Evolutionary conservation across 139 green algal species (phyloP), one percentile per base, ranked within the genome.

Genomic region (Pseudopediastrum boryanum): DNA sequence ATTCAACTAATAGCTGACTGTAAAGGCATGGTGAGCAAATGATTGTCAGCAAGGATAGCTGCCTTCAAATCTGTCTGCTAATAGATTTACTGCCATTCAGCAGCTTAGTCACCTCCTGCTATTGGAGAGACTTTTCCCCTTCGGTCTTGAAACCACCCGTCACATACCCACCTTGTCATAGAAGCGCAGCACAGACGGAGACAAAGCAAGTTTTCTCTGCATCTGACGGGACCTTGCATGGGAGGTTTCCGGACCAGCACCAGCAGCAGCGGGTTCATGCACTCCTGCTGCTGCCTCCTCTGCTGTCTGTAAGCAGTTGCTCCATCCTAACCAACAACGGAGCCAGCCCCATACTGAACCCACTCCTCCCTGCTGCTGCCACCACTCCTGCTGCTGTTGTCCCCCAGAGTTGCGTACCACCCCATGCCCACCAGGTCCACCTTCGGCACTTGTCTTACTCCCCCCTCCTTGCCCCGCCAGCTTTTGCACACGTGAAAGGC

Each of bases 121-220:
- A 31, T 31, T 19, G 23, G 38, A 2, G 1, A 7, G n/a, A 63
- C 29, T 38, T 54, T 38, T 29, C 63, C 31, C 27, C 31, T 23
- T 71, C 29, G 1, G 31, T 33, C 16, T 23, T 13, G 16, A 23
- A 8, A 23, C 65, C 38, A 43, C 1, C 64, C 19, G 27, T 44
- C 9, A 21, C 33, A 13, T 42, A 36, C 23, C 5, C 8, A 82
- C 54, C 52, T 75, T 82, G 54, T 71, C 63, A 35, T 70, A 70
- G 12, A 80, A 75, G n/a, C 64, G 71, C 43, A 83, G 31, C n/a
- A 43, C 21, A n/a, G 10, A 25, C 35, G 33, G 21, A 46, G n/a
- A n/a, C n/a, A n/a, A n/a, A n/a, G n/a, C n/a, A n/a, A n/a, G n/a
- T n/a, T n/a, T n/a, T n/a, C n/a, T n/a, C n/a, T n/a, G n/a, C n/a